phyloP scores from a whole-genome alignment of 2,329 filamentous ascomycete species.

The Colletotrichum ledebouriae region DNA sequence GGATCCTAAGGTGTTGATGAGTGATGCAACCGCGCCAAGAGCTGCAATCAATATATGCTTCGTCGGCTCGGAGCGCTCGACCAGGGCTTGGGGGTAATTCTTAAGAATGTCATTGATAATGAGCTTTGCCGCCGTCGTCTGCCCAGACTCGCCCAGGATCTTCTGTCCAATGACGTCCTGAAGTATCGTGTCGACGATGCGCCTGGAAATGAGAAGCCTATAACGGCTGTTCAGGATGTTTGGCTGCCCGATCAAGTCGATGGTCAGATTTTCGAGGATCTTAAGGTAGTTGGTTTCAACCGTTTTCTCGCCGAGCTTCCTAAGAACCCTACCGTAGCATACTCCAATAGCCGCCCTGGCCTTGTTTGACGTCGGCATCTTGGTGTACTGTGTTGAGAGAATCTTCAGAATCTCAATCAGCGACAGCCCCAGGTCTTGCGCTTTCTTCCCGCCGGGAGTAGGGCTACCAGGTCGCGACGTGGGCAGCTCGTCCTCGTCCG shows the following conservation, averaged over 20 bases:
- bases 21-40: slow-evolving; percentile 81
- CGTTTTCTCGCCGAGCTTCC: slow-evolving; percentile 82
- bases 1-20: slow-evolving; percentile 85
- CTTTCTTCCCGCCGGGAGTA: slow-evolving; percentile 76
- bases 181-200: slow-evolving; percentile 85
- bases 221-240: slow-evolving; percentile 88
- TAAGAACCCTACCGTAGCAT: slow-evolving; percentile 87
- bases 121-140: slow-evolving; percentile 83
- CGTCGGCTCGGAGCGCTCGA: slow-evolving; percentile 87
- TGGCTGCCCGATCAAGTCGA: slow-evolving; percentile 82
- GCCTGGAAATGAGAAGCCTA: slow-evolving; percentile 85
- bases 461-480: slow-evolving; percentile 78
- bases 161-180: slow-evolving; percentile 85
- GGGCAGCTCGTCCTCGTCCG: slow-evolving; percentile 80
- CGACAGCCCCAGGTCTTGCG: slow-evolving; percentile 79
- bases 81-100: slow-evolving; percentile 91
- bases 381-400: slow-evolving; percentile 84
- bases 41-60: slow-evolving; percentile 88
- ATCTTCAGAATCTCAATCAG: slow-evolving; percentile 83
- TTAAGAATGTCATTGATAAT: slow-evolving; percentile 91
- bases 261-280: slow-evolving; percentile 84
- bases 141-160: slow-evolving; percentile 90
- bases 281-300: slow-evolving; percentile 86
- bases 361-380: slow-evolving; percentile 82
- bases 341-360: slow-evolving; percentile 86